These are phyloP conservation scores for Brassica incana DNA, from an alignment of 345 rosid genomes.

Conservation along the genomic window DNA sequence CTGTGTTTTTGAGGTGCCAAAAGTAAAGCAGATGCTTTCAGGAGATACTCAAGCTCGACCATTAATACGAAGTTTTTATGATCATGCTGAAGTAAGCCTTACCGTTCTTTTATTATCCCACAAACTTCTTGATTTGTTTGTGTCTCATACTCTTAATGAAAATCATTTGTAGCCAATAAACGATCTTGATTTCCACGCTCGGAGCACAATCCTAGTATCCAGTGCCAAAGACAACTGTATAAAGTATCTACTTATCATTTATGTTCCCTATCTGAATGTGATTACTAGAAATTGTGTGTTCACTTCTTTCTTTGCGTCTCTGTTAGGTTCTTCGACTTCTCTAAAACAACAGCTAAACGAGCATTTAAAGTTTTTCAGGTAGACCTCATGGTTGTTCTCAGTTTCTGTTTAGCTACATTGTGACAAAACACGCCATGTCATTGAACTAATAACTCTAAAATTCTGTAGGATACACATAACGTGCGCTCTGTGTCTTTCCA, in stretches of 20 bases:
- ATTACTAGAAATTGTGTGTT: not conserved
- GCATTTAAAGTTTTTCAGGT: slow-evolving; percentile 89
- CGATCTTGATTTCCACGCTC: slow-evolving; percentile 90
- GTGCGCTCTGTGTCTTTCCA: not conserved
- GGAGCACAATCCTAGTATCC: slow-evolving; percentile 62
- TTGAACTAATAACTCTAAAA: slow-evolving; percentile 1
- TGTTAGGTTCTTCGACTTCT: slow-evolving; percentile 78
- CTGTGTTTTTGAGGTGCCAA: slow-evolving; percentile 54
- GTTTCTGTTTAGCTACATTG: not conserved
- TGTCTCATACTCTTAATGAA: not conserved
- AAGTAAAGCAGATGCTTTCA: slow-evolving; percentile 82
- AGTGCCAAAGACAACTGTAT: slow-evolving; percentile 80
- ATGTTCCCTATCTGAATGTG: not conserved
- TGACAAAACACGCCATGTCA: not conserved
- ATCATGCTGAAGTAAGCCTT: slow-evolving; percentile 64
- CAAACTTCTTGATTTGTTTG: not conserved
- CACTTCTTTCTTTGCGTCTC: slow-evolving; percentile 11
- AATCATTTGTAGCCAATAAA: slow-evolving; percentile 63
- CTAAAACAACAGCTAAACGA: slow-evolving; percentile 81
- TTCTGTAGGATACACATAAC: slow-evolving; percentile 74
- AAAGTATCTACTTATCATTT: slow-evolving; percentile 50
- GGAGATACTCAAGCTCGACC: slow-evolving; percentile 69
- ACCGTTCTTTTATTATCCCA: not conserved
- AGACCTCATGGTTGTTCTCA: slow-evolving; percentile 24
- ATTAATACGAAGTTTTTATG: slow-evolving; percentile 79